phyloP scores from a whole-genome alignment of 2,329 filamentous ascomycete species.

The Aspergillus sp. region DNA sequence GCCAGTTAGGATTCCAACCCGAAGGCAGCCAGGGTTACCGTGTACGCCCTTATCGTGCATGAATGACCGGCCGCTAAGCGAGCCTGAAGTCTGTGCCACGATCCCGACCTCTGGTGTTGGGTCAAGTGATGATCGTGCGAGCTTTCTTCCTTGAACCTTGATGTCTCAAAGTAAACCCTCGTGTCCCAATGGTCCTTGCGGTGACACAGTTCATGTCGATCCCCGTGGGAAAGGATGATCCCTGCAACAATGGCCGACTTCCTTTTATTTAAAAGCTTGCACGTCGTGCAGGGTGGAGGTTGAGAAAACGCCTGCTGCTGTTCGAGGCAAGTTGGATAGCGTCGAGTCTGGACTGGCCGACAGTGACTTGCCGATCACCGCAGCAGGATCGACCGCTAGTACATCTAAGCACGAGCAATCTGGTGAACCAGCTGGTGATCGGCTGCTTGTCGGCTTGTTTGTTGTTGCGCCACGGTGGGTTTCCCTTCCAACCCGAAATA shows the following conservation, averaged over 20 bases:
- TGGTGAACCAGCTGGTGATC: background rate
- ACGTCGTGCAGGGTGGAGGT: background rate
- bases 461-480: background rate
- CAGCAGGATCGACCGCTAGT: background rate
- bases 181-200: background rate
- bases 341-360: background rate
- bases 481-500: background rate
- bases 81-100: background rate
- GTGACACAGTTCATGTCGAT: background rate
- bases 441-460: background rate
- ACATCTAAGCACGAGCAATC: background rate
- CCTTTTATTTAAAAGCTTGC: background rate
- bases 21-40: constrained; percentile 5
- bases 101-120: background rate
- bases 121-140: background rate
- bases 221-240: background rate
- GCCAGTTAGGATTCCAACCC: background rate
- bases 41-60: background rate
- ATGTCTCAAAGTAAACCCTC: background rate
- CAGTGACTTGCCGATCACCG: background rate
- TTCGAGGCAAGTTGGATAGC: background rate
- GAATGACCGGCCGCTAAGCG: background rate
- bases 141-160: background rate
- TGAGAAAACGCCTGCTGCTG: background rate
- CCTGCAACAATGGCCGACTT: background rate